Evolutionary conservation across 768 basidiomycete species (phyloP), one percentile per base, ranked within the genome.

Genomic region (Tulasnella sp.): DNA sequence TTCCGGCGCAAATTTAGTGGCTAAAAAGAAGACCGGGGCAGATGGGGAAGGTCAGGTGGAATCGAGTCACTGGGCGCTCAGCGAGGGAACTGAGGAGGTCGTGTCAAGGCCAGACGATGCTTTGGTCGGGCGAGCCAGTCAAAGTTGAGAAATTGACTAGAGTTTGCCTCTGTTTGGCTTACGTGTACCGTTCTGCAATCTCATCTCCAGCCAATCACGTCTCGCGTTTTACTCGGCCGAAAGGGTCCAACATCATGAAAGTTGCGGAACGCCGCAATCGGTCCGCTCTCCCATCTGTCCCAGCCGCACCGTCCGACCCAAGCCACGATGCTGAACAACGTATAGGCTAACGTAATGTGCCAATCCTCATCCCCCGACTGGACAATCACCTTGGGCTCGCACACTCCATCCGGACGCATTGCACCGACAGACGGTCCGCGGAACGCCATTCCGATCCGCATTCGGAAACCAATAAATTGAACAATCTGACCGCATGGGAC

Each of bases 141-240:
- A 64, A 64, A 64, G 58, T 64, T 64, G 58, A 64, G 58, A 64
- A 64, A 64, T 64, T 64, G 58, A 64, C 58, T 64, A 64, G 58
- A 4, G 29, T 64, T 64, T 64, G 58, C 12, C 6, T 15, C 14
- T 64, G 58, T 64, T 64, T 64, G 58, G 58, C 29, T 25, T 22
- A 25, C 29, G 58, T n/a, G 49, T n/a, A n/a, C n/a, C 22, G 49
- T 25, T 64, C 22, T 15, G 15, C 58, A 64, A 64, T 64, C 58
- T 34, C 58, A 64, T 64, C 29, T 64, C 31, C 58, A 64, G 58
- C 58, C 58, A 64, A 64, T 64, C 58, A 15, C 22, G 29, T 64
- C 58, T 17, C 58, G 58, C 25, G 29, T 12, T 64, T 64, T 64
- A 64, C 58, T 64, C 58, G 58, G 58, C 58, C 58, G 58, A 64